Base-by-base conservation (phyloP, 139 green algal genomes). In the Spirogloea muscicola region DNA sequence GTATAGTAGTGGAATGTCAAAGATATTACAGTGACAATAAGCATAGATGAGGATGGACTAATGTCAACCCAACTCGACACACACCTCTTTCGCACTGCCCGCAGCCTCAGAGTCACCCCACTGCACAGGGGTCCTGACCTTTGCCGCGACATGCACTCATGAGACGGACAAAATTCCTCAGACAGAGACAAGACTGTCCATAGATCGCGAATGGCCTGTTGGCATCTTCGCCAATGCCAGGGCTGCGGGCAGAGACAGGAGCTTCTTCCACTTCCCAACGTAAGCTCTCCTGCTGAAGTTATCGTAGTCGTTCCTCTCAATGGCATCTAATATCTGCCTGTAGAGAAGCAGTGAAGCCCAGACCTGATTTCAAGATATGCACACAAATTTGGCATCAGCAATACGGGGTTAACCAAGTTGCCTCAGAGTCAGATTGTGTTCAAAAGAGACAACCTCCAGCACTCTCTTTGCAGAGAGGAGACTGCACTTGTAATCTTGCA, bases 261-360 rank as follows among this genome's bases (percentile, higher is more conserved):
- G 43, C 74, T 87, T 87, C 55, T 84, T 58, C 84, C 83, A 91
- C 85, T 97, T 97, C 27, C 87, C 84, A 51, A 99, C 94, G 70
- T 97, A 99, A 0, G 94, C 95, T 0, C 94, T 84, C 77, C 89
- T 84, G 16, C 85, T 94, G 85, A 99, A 98, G 86, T 98, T 99
- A 87, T 99, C 87, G 79, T 97, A 99, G 43, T 90, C 93, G 65
- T 99, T 99, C 1, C 48, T 70, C 86, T 98, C 93, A 52, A 99
- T 96, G 16, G 84, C 84, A 71, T 99, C 94, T 41, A 99, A 85
- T 58, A 99, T 99, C 61, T 96, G 85, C 46, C 91, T 84, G 82
- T 98, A 98, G 41, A 98, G 71, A 36, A 96, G 90, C 3, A 98
- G 85, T 10, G 94, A 95, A 18, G 88, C 91, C 92, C 92, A 98